phyloP scores from a whole-genome alignment of 2,329 filamentous ascomycete species.

The Colletotrichum cuscutae region DNA sequence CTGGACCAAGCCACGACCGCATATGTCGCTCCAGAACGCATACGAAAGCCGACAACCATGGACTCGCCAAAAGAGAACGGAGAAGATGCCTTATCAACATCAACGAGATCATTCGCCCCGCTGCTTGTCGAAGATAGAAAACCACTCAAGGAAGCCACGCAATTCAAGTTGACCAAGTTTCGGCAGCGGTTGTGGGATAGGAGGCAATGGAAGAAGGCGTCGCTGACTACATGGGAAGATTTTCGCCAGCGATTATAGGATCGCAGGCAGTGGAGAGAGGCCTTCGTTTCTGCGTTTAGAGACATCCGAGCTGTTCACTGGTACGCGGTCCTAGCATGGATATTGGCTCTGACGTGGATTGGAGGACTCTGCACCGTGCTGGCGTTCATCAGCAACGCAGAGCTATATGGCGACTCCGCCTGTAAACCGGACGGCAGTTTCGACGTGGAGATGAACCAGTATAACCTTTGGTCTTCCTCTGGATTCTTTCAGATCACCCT shows the following conservation, averaged over 20 bases:
- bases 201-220: background rate
- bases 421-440: conserved; percentile 36
- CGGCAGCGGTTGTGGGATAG: background rate
- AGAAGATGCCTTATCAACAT: background rate
- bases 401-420: background rate
- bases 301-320: background rate
- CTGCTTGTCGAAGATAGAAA: conserved; percentile 6
- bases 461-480: conserved; percentile 33
- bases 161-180: background rate
- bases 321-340: background rate
- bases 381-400: background rate
- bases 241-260: background rate
- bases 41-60: background rate
- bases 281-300: background rate
- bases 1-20: background rate
- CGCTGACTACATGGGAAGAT: background rate
- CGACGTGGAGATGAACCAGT: conserved; percentile 5
- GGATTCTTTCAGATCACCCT: conserved; percentile 37
- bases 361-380: background rate
- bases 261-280: conserved; percentile 10
- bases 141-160: background rate
- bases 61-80: background rate
- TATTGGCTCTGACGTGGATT: background rate
- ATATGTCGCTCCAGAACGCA: background rate
- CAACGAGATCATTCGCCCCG: conserved; percentile 7